Evolutionary conservation across 805 yeast genomes (phyloP).

Genomic region (Starmerella gropengiesseri): DNA sequence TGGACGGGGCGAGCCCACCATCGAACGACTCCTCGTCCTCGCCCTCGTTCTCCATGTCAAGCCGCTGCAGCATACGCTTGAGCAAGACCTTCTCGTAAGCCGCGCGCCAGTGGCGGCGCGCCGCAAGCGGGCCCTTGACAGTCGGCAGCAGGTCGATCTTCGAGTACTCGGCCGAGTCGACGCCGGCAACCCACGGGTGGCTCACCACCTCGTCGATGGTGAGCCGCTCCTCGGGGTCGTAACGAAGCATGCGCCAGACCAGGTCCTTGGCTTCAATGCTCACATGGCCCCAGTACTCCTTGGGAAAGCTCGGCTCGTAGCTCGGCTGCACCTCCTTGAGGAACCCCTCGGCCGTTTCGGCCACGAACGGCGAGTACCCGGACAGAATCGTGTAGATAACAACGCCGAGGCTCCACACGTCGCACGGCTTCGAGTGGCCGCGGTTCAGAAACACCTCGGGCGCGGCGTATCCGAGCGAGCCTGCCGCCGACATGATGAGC

Average conservation of each 20-base stretch:
- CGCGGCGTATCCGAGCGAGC: slow-evolving; percentile 93
- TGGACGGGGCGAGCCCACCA: no score
- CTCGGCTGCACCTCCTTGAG: slow-evolving; percentile 65
- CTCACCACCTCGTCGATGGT: slow-evolving; percentile 71
- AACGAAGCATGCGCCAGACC: slow-evolving; percentile 57
- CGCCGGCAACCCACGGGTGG: slow-evolving; percentile 63
- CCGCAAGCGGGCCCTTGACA: slow-evolving; percentile 71
- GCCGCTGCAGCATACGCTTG: slow-evolving; percentile 63
- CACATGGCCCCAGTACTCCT: slow-evolving; percentile 74
- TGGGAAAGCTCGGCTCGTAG: slow-evolving; percentile 72
- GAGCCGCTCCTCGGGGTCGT: slow-evolving; percentile 67
- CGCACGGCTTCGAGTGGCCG: slow-evolving; percentile 94
- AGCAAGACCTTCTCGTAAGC: slow-evolving; percentile 78
- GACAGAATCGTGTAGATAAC: slow-evolving; percentile 80
- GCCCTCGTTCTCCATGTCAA: slow-evolving; percentile 43
- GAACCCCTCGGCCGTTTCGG: slow-evolving; percentile 74
- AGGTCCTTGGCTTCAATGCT: slow-evolving; percentile 72
- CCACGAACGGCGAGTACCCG: slow-evolving; percentile 85
- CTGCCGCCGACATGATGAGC: slow-evolving; percentile 61
- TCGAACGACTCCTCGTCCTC: slow-evolving; percentile 35
- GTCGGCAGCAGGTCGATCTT: slow-evolving; percentile 65
- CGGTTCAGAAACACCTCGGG: slow-evolving; percentile 76
- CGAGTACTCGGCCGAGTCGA: slow-evolving; percentile 31
- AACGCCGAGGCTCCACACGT: slow-evolving; percentile 91
- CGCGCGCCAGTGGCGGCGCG: slow-evolving; percentile 70